phyloP scores from a whole-genome alignment of 2,329 filamentous ascomycete genomes.

The Cladophialophora chaetospira region DNA sequence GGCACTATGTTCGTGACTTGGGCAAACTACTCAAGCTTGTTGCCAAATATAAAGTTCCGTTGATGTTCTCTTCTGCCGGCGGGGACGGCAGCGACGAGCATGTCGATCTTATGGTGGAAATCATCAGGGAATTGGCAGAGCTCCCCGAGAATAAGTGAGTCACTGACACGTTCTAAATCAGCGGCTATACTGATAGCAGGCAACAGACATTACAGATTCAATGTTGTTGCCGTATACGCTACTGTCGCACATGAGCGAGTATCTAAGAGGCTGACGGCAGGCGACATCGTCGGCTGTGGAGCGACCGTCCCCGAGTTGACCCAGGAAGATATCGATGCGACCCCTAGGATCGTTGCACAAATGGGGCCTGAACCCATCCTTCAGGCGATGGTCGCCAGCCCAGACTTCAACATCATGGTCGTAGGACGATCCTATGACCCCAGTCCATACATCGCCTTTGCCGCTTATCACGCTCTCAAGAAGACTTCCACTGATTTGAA shows the following conservation, averaged over 20 bases:
- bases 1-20: constrained; percentile 49
- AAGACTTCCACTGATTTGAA: background rate
- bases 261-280: background rate
- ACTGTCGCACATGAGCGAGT: constrained; percentile 33
- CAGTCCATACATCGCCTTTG: constrained; percentile 37
- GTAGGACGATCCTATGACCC: constrained; percentile 50
- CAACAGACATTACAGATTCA: background rate
- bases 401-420: constrained; percentile 50
- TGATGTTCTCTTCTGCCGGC: constrained; percentile 51
- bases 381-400: constrained; percentile 43
- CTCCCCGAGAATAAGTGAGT: constrained; percentile 1
- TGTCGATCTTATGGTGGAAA: constrained; percentile 44
- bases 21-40: constrained; percentile 42
- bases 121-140: constrained; percentile 42
- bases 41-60: constrained; percentile 39
- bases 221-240: constrained; percentile 41
- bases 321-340: constrained; percentile 41
- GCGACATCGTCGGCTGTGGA: constrained; percentile 5
- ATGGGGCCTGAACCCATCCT: constrained; percentile 51
- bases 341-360: constrained; percentile 46
- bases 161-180: background rate
- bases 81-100: constrained; percentile 53
- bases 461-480: background rate
- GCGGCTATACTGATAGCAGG: background rate
- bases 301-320: constrained; percentile 43